Conservation (phyloP, 2,329 filamentous ascomycete species). For the Beauveria pseudobassiana region DNA sequence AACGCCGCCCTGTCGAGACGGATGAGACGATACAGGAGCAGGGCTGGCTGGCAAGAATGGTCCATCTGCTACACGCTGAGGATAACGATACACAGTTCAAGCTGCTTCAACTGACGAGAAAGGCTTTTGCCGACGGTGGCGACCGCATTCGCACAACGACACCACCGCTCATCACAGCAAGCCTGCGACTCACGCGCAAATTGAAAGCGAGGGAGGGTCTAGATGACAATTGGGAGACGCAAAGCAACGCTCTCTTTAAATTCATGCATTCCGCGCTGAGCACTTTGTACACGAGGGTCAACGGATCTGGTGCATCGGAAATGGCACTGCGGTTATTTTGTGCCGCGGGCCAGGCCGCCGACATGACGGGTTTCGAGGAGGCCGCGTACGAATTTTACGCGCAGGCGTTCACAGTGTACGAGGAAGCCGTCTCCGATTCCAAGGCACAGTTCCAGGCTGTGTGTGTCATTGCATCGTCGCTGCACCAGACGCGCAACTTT, state of each 20-base stretch:
- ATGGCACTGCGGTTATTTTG: constrained; percentile 84
- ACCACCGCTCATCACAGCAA: constrained; percentile 81
- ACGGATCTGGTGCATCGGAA: constrained; percentile 69
- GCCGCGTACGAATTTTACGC: constrained; percentile 98
- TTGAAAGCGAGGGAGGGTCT: constrained; percentile 89
- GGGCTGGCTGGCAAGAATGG: constrained; percentile 87
- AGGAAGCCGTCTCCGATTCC: constrained; percentile 91
- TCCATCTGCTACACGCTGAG: constrained; percentile 75
- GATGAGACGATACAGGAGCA: constrained; percentile 98
- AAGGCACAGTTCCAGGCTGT: constrained; percentile 97
- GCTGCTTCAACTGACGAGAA: constrained; percentile 79
- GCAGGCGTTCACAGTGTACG: constrained; percentile 96
- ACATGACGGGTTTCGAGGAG: constrained; percentile 87
- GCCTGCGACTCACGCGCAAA: constrained; percentile 79
- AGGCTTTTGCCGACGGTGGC: constrained; percentile 84
- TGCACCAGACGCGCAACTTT: constrained; percentile 86
- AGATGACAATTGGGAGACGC: constrained; percentile 55
- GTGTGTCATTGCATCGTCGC: constrained; percentile 80
- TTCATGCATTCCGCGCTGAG: constrained; percentile 89
- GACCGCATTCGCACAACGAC: constrained; percentile 95
- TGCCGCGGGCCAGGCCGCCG: constrained; percentile 84
- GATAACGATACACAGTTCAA: constrained; percentile 94
- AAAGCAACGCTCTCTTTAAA: constrained; percentile 76
- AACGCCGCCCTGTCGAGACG: constrained; percentile 72
- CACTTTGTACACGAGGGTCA: constrained; percentile 79